Evolutionary conservation across 306 rosid genomes (phyloP).

Genomic region (Medicago truncatula): MtrunA17r5.0-ANR NC_053048.1:42834001-42834500

Average conservation of each 20-base stretch:
- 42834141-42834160: background rate
- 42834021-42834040: conserved; percentile 1
- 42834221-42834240: background rate
- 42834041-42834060: background rate
- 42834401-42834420: background rate
- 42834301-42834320: background rate
- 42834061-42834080: background rate
- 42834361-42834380: conserved; percentile 12
- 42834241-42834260: background rate
- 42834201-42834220: background rate
- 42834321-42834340: background rate
- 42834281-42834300: background rate
- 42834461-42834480: background rate
- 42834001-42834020: background rate
- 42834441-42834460: background rate
- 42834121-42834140: conserved; percentile 19
- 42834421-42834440: background rate
- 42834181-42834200: conserved; percentile 11
- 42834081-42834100: too few relatives aligned
- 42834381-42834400: background rate
- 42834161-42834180: background rate
- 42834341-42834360: conserved; percentile 1
- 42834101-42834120: background rate
- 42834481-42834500: background rate
- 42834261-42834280: background rate